Evolutionary conservation across 257 asterid genomes (phyloP).

Genomic region (Scutellaria minor): DNA sequence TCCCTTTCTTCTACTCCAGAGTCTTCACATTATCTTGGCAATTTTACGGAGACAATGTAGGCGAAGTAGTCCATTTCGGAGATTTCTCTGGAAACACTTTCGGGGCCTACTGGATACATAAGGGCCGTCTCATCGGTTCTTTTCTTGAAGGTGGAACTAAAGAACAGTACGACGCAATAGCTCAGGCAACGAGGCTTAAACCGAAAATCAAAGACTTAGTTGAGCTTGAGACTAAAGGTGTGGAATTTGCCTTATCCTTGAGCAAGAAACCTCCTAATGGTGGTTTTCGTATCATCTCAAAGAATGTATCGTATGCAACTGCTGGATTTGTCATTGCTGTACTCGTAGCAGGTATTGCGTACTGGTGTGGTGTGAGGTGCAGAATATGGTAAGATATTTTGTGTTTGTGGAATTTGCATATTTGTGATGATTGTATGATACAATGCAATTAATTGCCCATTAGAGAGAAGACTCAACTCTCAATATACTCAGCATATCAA

Average conservation of each 20-base stretch:
- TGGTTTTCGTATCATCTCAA: conserved; percentile 36
- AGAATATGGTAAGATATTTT: too few relatives aligned
- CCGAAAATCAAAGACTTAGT: conserved; percentile 59
- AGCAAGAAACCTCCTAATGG: conserved; percentile 35
- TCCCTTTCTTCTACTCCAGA: conserved; percentile 90
- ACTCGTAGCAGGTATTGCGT: conserved; percentile 74
- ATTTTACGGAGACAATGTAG: conserved; percentile 77
- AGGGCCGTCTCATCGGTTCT: conserved; percentile 71
- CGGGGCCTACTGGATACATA: conserved; percentile 84
- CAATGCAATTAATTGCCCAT: too few relatives aligned
- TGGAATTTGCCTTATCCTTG: conserved; percentile 57
- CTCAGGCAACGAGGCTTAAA: conserved; percentile 59
- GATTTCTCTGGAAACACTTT: conserved; percentile 56
- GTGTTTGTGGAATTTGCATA: too few relatives aligned
- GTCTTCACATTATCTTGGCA: conserved; percentile 87
- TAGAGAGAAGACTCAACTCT: too few relatives aligned
- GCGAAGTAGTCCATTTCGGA: conserved; percentile 78
- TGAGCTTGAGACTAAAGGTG: conserved; percentile 68
- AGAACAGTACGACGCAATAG: conserved; percentile 78
- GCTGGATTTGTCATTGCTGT: conserved; percentile 81
- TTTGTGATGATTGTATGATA: too few relatives aligned
- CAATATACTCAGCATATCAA: too few relatives aligned
- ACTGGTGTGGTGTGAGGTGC: conserved; percentile 48
- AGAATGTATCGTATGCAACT: conserved; percentile 75
- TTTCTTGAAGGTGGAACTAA: conserved; percentile 92